These are phyloP conservation scores for Paraurostyla sp. DNA, from an alignment of 73 alveolate species.

Conservation along the genomic window DNA sequence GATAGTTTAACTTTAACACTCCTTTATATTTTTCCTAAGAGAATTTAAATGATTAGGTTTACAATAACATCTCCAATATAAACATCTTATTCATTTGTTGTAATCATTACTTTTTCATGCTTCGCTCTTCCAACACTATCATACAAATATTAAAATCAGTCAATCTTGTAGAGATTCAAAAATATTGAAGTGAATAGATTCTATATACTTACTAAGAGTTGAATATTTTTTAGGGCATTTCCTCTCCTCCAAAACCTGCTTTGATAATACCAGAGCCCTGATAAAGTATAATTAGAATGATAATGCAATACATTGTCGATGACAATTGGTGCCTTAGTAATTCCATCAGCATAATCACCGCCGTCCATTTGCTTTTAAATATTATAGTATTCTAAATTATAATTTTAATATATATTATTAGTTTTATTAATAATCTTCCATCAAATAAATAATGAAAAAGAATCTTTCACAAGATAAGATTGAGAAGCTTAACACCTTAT, in stretches of 20 bases:
- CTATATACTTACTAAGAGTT: constrained; percentile 68
- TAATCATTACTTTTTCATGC: constrained; percentile 86
- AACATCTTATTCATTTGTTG: constrained; percentile 74
- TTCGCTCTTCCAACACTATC: constrained; percentile 80
- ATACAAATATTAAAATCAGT: not conserved
- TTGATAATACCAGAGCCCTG: constrained; percentile 90
- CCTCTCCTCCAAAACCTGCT: constrained; percentile 91
- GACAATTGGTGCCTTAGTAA: constrained; percentile 74
- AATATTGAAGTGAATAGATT: not conserved
- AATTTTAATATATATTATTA: not conserved
- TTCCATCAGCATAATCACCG: constrained; percentile 38
- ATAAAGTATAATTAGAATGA: not conserved
- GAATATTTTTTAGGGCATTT: constrained; percentile 65
- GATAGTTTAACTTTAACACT: constrained; percentile 77
- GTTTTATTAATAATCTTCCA: not conserved
- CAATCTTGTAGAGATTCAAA: not conserved
- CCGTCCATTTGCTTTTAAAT: constrained; percentile 37
- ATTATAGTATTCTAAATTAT: not conserved
- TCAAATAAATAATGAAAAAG: not conserved
- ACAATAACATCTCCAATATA: constrained; percentile 71
- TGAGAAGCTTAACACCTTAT: too few species aligned
- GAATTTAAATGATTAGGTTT: not conserved
- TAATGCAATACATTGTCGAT: constrained; percentile 65
- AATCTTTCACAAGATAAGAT: too few species aligned
- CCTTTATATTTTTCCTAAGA: constrained; percentile 73